Evolutionary conservation across 257 asterid genomes (phyloP), one percentile per base, ranked within the genome.

Genomic region (Striga asiatica): DNA sequence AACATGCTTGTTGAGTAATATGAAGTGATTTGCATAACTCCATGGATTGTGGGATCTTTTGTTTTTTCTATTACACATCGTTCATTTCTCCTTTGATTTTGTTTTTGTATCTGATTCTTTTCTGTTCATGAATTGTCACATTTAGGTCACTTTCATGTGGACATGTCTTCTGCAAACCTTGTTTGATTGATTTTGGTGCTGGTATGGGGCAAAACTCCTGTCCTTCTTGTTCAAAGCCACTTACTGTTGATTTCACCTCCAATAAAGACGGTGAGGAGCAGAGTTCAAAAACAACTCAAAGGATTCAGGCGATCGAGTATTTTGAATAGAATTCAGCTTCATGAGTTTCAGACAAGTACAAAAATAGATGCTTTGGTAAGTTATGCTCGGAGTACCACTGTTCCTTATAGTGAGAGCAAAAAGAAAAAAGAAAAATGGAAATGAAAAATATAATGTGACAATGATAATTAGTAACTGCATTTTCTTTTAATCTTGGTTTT

Each of bases 361-460:
- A 89, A 89, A 75, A 85, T 89, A 66, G 97, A 89, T 62, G 97
- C 98, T 45, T 67, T 91, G 94, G 98, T 87, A 81, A 64, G 81
- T 69, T 24, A 17, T 31, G 43, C 52, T 41, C 48, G 21, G 54
- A 60, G 52, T 20, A 54, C 17, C 14, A 14, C 37, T 51, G 46
- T 34, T 34, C 35, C 35, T 29, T 10, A 29, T 10, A 5, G 35
- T 5, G 35, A 29, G 8, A 29, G 3, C 5, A 29, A 3, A 29
- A 29, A 10, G 35, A 29, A 1, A 1, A 29, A 29, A 29, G 8
- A 1, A 10, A 5, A 29, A 29, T 5, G 5, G 6, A 10, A 1
- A 10, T 1, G 0, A 7, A n/a, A n/a, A n/a, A n/a, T n/a, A n/a
- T n/a, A n/a, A n/a, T n/a, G n/a, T n/a, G n/a, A n/a, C n/a, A n/a